These are phyloP conservation scores for Micractinium conductrix DNA, from an alignment of 139 green algal species.

Conservation along the genomic window DNA sequence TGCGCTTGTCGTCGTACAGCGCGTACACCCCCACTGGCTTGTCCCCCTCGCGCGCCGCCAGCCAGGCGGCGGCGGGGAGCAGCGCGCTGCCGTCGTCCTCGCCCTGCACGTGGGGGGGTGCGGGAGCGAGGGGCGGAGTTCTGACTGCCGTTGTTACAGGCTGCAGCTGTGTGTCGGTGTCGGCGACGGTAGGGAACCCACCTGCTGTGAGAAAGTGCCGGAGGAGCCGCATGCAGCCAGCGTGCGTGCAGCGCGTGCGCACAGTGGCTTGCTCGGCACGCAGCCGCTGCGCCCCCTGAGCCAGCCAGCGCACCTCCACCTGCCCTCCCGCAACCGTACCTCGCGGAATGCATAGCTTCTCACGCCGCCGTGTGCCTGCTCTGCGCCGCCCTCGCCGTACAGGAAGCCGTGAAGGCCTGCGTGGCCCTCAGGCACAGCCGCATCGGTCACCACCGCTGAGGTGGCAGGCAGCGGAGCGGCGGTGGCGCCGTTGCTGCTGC, in stretches of 20 bases:
- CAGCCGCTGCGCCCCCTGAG: too few relatives aligned
- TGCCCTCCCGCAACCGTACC: constrained; percentile 23
- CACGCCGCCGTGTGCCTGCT: constrained; percentile 56
- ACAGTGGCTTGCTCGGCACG: too few relatives aligned
- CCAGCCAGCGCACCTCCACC: not conserved
- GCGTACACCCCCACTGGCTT: constrained; percentile 87
- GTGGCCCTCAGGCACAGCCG: constrained; percentile 84
- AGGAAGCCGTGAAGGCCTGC: constrained; percentile 79
- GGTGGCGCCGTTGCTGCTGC: not conserved
- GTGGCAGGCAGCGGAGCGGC: not conserved
- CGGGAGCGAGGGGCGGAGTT: not conserved
- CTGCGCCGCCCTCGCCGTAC: constrained; percentile 81
- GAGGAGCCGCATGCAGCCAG: too few relatives aligned
- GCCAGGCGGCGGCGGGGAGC: constrained; percentile 67
- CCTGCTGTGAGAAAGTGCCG: too few relatives aligned
- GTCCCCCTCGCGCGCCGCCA: constrained; percentile 67
- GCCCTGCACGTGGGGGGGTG: constrained; percentile 39
- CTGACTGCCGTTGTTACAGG: too few relatives aligned
- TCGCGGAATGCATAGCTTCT: constrained; percentile 52
- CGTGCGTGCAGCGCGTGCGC: too few relatives aligned
- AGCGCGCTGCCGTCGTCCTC: constrained; percentile 83
- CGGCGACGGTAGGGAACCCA: too few relatives aligned
- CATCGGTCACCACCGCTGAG: constrained; percentile 57
- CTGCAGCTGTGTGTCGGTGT: too few relatives aligned
- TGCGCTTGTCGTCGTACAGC: constrained; percentile 68